Evolutionary conservation across 2,329 filamentous ascomycete genomes (phyloP).

Genomic region (Neonectria hederae): DNA sequence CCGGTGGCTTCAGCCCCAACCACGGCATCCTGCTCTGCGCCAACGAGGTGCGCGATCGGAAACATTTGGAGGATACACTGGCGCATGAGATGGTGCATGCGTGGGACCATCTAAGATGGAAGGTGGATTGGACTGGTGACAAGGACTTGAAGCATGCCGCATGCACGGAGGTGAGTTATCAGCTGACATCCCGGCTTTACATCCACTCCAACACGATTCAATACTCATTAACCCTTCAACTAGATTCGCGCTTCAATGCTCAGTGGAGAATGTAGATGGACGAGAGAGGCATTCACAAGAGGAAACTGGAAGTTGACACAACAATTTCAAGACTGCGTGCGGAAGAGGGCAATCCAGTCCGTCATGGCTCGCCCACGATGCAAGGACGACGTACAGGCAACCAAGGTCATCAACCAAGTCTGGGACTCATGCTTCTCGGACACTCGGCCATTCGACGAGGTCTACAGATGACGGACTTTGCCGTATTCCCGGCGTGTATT

Average conservation of each 20-base stretch:
- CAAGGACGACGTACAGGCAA: constrained; percentile 86
- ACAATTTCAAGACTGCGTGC: constrained; percentile 93
- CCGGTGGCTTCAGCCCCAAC: constrained; percentile 85
- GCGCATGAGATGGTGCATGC: constrained; percentile 98
- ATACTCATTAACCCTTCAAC: constrained; percentile 2
- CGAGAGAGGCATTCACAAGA: constrained; percentile 83
- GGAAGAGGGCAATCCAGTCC: constrained; percentile 80
- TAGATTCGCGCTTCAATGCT: constrained; percentile 93
- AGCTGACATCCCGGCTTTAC: not conserved
- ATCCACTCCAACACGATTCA: not conserved
- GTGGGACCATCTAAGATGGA: constrained; percentile 91
- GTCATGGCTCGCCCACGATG: constrained; percentile 81
- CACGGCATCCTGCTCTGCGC: constrained; percentile 93
- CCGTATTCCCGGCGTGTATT: constrained; percentile 6
- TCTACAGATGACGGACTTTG: constrained; percentile 73
- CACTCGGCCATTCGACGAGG: constrained; percentile 95
- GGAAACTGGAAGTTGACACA: constrained; percentile 90
- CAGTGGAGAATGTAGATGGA: constrained; percentile 93
- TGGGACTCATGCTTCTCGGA: constrained; percentile 98
- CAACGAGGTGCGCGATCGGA: constrained; percentile 83
- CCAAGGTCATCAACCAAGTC: constrained; percentile 93
- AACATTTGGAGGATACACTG: constrained; percentile 91
- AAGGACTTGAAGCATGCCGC: constrained; percentile 87
- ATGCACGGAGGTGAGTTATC: constrained; percentile 79
- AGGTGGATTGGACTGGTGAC: constrained; percentile 79